Evolutionary conservation across 1,139 yeast species (phyloP), one percentile per base, ranked within the genome.

Genomic region (Geotrichum citri-aurantii): DNA sequence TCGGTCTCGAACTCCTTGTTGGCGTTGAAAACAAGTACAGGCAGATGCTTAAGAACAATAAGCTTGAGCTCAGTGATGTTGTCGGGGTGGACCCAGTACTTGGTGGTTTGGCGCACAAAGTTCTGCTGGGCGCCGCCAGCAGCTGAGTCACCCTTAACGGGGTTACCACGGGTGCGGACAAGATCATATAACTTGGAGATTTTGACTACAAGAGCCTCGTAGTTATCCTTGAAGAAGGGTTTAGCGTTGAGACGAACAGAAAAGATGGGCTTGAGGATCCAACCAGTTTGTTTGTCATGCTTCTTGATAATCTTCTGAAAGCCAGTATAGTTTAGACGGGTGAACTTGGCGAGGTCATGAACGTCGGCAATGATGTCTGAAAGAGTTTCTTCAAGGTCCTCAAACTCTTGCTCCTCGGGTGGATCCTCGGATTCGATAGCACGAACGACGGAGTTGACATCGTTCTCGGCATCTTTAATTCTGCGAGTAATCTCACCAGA

Each of bases 71-170:
- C 99, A n/a, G 99, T 93, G 70, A 93, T 92, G 73, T 93, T 93
- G 75, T 93, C 99, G 10, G 97, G 97, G 71, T 93, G 99, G 33
- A 93, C 98, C 99, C 99, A 93, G 76, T 93, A 93, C 71, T 93
- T 93, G 21, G 99, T 93, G 21, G 99, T 93, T 75, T 93, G 99
- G 74, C 99, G 86, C 54, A 93, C 98, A 69, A 93, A 93, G 77
- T 93, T 95, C 73, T 95, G 99, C 78, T 92, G 98, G 49, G 88
- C 81, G 50, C 99, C 99, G 69, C 99, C 99, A 21, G 99, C 97
- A 3, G 97, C 73, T 1, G 96, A 84, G 74, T 93, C 99, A 63
- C 98, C 98, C 68, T 83, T 81, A 50, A 90, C 88, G 23, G 99
- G 98, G 69, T 90, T 88, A 66, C 99, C 99, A 66, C 96, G 82